Conservation (phyloP, 495 filamentous ascomycete genomes). For the Penicillium chermesinum region DNA sequence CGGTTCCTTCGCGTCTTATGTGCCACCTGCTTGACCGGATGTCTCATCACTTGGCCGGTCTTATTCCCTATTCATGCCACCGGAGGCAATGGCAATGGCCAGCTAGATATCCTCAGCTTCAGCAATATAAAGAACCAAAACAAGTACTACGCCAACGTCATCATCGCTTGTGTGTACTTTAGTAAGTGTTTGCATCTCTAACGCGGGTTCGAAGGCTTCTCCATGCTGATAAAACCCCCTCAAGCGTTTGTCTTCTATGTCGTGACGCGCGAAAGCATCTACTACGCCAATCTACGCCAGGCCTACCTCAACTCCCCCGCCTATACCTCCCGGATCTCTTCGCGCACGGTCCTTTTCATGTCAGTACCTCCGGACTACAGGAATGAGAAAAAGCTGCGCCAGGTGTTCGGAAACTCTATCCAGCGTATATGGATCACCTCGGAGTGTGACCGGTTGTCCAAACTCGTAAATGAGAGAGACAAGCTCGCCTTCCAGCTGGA, state of each 20-base stretch:
- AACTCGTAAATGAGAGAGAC: slow-evolving; percentile 56
- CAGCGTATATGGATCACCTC: slow-evolving; percentile 58
- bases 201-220: slow-evolving; percentile 7
- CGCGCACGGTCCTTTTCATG: slow-evolving; percentile 65
- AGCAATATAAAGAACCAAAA: slow-evolving; percentile 54
- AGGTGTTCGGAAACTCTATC: slow-evolving; percentile 56
- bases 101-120: slow-evolving; percentile 62
- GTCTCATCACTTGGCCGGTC: slow-evolving; percentile 73
- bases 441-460: slow-evolving; percentile 50
- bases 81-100: slow-evolving; percentile 51
- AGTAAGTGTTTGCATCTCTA: slow-evolving; percentile 25
- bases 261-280: slow-evolving; percentile 61
- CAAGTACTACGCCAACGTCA: slow-evolving; percentile 58
- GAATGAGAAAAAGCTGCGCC: slow-evolving; percentile 50
- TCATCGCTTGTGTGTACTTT: slow-evolving; percentile 50
- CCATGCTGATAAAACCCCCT: no score
- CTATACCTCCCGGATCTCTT: slow-evolving; percentile 61
- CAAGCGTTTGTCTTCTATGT: slow-evolving; percentile 61
- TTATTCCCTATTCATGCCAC: slow-evolving; percentile 77
- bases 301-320: slow-evolving; percentile 66
- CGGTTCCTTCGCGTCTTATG: slow-evolving; percentile 71
- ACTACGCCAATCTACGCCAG: slow-evolving; percentile 64
- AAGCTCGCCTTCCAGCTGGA: slow-evolving; percentile 57
- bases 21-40: slow-evolving; percentile 66
- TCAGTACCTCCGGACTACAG: slow-evolving; percentile 58